Conservation (phyloP, 805 yeast genomes). For the Nakazawaea ambrosiae region DNA sequence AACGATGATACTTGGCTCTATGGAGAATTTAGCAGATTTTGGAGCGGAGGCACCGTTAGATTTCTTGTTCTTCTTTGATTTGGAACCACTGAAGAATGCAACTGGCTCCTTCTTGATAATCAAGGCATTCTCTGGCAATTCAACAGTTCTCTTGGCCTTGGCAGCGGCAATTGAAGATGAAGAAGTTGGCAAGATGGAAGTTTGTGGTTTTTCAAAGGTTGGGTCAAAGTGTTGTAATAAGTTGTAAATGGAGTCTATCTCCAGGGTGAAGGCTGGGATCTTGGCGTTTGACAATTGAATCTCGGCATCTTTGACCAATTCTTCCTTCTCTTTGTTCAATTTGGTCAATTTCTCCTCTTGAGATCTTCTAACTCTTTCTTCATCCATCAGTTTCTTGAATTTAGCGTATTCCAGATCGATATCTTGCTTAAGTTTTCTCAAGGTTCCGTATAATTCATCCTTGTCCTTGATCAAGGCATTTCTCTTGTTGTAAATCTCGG, state of each 20-base stretch:
- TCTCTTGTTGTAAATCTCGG: constrained; percentile 57
- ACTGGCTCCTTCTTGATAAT: constrained; percentile 58
- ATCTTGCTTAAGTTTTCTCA: constrained; percentile 64
- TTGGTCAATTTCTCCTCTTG: constrained; percentile 53
- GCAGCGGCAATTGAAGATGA: constrained; percentile 13
- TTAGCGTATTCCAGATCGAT: constrained; percentile 70
- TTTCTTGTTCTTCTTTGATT: constrained; percentile 43
- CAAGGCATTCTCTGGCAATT: constrained; percentile 57
- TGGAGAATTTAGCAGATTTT: constrained; percentile 46
- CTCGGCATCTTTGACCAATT: constrained; percentile 53
- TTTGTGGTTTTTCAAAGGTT: constrained; percentile 53
- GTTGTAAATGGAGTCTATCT: constrained; percentile 69
- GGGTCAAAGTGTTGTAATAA: constrained; percentile 76
- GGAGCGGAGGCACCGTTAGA: constrained; percentile 27
- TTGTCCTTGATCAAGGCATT: constrained; percentile 58
- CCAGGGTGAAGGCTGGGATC: constrained; percentile 76
- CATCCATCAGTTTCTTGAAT: constrained; percentile 60
- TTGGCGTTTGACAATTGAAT: constrained; percentile 62
- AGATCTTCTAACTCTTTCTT: constrained; percentile 61
- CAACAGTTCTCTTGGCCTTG: constrained; percentile 40
- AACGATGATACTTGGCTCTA: constrained; percentile 76
- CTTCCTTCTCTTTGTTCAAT: constrained; percentile 46
- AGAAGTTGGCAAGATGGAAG: constrained; percentile 14
- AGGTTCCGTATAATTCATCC: constrained; percentile 58
- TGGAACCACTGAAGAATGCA: constrained; percentile 45